These are phyloP conservation scores for Sporothrix inflata DNA, from an alignment of 2,329 filamentous ascomycete species.

Conservation along the genomic window DNA sequence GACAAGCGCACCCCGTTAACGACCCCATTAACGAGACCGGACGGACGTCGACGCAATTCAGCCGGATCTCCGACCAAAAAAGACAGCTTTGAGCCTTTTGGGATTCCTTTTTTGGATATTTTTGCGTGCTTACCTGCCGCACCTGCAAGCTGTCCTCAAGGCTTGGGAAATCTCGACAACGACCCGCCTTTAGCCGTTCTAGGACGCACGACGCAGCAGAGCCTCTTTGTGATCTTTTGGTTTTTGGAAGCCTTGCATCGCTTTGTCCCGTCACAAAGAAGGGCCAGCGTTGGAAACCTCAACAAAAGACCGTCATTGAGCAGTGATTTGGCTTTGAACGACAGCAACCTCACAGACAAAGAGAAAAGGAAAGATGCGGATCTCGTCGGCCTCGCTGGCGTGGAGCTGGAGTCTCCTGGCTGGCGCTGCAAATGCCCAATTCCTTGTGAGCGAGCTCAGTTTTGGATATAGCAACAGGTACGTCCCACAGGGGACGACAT, in stretches of 20 bases:
- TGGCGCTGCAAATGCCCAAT: slow-evolving; percentile 61
- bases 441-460: slow-evolving; percentile 72
- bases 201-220: not conserved
- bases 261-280: not conserved
- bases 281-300: too few relatives aligned
- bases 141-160: slow-evolving; percentile 35
- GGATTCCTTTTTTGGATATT: not conserved
- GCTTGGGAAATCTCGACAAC: not conserved
- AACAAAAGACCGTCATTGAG: not conserved
- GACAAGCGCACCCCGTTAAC: not conserved
- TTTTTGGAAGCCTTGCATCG: not conserved
- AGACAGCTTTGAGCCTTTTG: slow-evolving; percentile 23
- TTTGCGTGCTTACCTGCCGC: not conserved
- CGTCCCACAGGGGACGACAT: slow-evolving; percentile 15
- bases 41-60: slow-evolving; percentile 28
- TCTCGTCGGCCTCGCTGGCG: slow-evolving; percentile 31
- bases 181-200: not conserved
- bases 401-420: slow-evolving; percentile 34
- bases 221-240: not conserved
- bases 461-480: slow-evolving; percentile 74
- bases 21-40: not conserved
- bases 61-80: slow-evolving; percentile 23
- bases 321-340: not conserved
- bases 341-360: not conserved
- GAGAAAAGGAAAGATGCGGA: slow-evolving; percentile 28